Conservation (phyloP, 2,329 filamentous ascomycete genomes). For the Aspergillus awamori region DNA sequence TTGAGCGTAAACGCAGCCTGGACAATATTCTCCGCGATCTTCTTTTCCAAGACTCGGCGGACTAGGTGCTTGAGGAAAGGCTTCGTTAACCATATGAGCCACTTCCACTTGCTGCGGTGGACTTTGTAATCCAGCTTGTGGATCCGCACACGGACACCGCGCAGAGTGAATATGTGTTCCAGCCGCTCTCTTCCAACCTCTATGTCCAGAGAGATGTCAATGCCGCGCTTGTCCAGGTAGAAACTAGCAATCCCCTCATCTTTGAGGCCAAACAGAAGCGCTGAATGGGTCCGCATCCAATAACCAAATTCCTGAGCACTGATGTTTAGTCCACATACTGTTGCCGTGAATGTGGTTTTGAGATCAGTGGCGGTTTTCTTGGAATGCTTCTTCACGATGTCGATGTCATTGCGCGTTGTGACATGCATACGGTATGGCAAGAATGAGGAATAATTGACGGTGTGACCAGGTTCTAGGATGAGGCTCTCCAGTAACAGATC, state of each 20-base stretch:
- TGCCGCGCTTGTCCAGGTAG: constrained; percentile 79
- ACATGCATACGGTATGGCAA: constrained; percentile 81
- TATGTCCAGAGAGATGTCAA: constrained; percentile 83
- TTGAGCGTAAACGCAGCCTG: constrained; percentile 74
- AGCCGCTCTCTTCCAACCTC: constrained; percentile 77
- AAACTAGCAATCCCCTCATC: constrained; percentile 87
- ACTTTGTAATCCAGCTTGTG: constrained; percentile 84
- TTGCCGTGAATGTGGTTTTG: constrained; percentile 74
- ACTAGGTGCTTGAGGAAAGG: constrained; percentile 81
- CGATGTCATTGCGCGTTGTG: constrained; percentile 82
- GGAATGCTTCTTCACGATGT: constrained; percentile 77
- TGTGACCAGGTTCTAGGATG: constrained; percentile 82
- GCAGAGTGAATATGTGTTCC: constrained; percentile 79
- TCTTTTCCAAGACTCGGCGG: constrained; percentile 75
- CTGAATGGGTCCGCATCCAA: constrained; percentile 79
- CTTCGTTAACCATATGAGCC: constrained; percentile 80
- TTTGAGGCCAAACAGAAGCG: constrained; percentile 68
- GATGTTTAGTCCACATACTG: constrained; percentile 79
- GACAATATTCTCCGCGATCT: constrained; percentile 72
- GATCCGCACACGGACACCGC: constrained; percentile 75
- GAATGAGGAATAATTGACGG: constrained; percentile 84
- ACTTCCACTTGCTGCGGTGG: constrained; percentile 69
- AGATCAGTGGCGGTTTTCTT: constrained; percentile 66
- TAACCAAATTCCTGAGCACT: constrained; percentile 87
- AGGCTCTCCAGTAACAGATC: constrained; percentile 89